Evolutionary conservation across 768 basidiomycete genomes (phyloP), one percentile per base, ranked within the genome.

Genomic region (Tremella mesenterica): DNA sequence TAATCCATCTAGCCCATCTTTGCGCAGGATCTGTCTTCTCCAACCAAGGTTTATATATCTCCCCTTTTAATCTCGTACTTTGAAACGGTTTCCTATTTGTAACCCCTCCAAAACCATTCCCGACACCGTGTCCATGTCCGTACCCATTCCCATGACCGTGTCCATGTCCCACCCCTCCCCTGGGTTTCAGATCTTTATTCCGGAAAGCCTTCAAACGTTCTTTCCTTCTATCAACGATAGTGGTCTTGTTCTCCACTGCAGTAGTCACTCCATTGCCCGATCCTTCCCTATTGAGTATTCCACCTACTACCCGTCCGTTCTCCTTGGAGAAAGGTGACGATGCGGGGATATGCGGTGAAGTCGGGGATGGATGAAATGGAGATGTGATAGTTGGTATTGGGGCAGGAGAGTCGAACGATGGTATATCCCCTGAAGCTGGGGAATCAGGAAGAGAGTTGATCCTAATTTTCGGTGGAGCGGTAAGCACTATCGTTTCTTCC

Each of bases 1-100:
- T 81, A 48, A 81, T 61, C 78, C 79, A 81, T 59, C 77, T 78
- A 53, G 77, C 78, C 56, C 75, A 75, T 59, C 70, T 75, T 63
- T 70, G 72, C 57, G 67, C 78, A 39, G 60, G 74, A 60, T 80
- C 81, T 38, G 52, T 64, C 63, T 63, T 76, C 61, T 71, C 61
- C 45, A 79, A 56, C 79, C 79, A 80, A 18, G 79, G 79, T 65
- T 83, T 83, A 53, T 75, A 69, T 48, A 75, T 70, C 52, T 73
- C 72, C 26, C 64, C 73, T 57, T 71, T 74, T 26, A 75, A 58
- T 48, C 69, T 56, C 16, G 72, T 73, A 50, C 59, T 61, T 52
- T 66, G 63, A 60, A 70, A 72, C 14, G 70, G 65, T 48, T 64
- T 65, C 33, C 66, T 53, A 39, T 41, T 41, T 23, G 23, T n/a